These are phyloP conservation scores for Erodium maritimum DNA, from an alignment of 345 rosid species.

Conservation along the genomic window DNA sequence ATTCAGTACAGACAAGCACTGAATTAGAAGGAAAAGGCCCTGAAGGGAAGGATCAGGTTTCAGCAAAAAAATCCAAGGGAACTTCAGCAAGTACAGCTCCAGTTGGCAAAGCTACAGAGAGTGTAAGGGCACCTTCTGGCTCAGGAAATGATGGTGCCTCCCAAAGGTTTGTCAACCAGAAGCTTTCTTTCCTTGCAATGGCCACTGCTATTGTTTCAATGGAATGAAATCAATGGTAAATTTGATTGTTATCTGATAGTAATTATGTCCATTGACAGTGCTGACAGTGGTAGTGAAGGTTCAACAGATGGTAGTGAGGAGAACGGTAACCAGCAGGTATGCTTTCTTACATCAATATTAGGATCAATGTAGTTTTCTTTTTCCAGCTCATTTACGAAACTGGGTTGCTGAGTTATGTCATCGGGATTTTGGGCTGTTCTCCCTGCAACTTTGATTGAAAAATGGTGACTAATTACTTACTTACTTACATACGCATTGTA, in stretches of 20 bases:
- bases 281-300: conserved; percentile 77
- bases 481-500: too few relatives aligned
- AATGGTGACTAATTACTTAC: too few relatives aligned
- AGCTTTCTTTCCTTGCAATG: not conserved
- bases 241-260: too few relatives aligned
- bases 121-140: conserved; percentile 56
- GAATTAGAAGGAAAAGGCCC: conserved; percentile 41
- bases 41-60: conserved; percentile 42
- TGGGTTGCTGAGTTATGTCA: too few relatives aligned
- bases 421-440: too few relatives aligned
- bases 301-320: conserved; percentile 82
- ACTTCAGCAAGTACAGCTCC: conserved; percentile 18
- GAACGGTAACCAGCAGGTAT: conserved; percentile 57
- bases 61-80: conserved; percentile 59
- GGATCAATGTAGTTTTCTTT: not conserved
- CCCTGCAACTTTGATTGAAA: too few relatives aligned
- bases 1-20: conserved; percentile 25
- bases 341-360: not conserved
- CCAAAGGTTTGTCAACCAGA: conserved; percentile 41
- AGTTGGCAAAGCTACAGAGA: conserved; percentile 44
- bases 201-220: not conserved
- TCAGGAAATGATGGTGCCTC: conserved; percentile 83
- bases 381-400: too few relatives aligned
- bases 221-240: conserved; percentile 1
- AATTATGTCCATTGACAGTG: conserved; percentile 35